Conservation (phyloP, 2,329 filamentous ascomycete genomes). For the Trichothecium roseum region DNA sequence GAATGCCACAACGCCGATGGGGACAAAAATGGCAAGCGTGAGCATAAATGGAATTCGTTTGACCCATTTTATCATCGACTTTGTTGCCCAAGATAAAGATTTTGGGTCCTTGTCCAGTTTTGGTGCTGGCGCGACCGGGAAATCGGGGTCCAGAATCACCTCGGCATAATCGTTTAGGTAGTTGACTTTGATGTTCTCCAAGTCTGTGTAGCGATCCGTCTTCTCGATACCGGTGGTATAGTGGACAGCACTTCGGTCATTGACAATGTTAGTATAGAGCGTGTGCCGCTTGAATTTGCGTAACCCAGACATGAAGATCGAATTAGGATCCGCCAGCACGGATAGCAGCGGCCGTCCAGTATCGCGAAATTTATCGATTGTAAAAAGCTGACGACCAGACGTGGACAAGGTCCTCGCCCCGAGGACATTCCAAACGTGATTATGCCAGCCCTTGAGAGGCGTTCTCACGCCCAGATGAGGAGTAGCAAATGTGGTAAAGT, state of each 20-base stretch:
- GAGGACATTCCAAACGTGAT: constrained; percentile 70
- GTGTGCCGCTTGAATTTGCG: constrained; percentile 65
- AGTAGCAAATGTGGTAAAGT: constrained; percentile 87
- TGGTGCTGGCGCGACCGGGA: constrained; percentile 45
- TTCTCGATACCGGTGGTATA: constrained; percentile 74
- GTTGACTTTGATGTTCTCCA: constrained; percentile 58
- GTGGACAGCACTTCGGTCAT: constrained; percentile 72
- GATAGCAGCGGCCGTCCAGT: constrained; percentile 72
- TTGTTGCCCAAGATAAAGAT: constrained; percentile 18
- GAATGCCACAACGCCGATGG: constrained; percentile 61
- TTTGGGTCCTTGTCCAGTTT: constrained; percentile 16
- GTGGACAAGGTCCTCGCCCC: constrained; percentile 71
- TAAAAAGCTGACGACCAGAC: constrained; percentile 80
- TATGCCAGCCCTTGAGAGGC: constrained; percentile 55
- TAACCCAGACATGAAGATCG: constrained; percentile 76
- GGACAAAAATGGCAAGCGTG: constrained; percentile 59
- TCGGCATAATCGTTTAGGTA: constrained; percentile 65
- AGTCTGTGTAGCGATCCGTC: constrained; percentile 65
- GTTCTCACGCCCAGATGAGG: constrained; percentile 71
- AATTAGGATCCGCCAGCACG: constrained; percentile 71
- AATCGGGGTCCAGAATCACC: constrained; percentile 60
- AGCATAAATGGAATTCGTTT: constrained; percentile 52
- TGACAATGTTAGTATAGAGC: constrained; percentile 78
- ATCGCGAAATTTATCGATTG: constrained; percentile 74
- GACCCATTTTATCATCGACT: constrained; percentile 23